Conservation (phyloP, 1,139 yeast species). For the Protomyces gravidus region DNA sequence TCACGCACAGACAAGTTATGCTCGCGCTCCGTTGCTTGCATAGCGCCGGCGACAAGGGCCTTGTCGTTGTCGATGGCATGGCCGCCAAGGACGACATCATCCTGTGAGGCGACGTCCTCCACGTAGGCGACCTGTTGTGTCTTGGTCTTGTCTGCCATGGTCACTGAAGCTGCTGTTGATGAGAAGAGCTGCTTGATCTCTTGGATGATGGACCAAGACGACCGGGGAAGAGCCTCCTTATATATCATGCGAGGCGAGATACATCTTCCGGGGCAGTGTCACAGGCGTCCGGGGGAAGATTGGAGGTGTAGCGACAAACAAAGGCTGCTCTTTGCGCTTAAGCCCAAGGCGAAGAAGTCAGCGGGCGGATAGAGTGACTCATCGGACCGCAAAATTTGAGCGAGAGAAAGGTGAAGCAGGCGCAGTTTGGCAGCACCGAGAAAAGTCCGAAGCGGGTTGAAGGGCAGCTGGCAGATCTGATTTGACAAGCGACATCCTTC, state of each 20-base stretch:
- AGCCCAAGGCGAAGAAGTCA: no score
- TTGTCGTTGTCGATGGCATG: background rate
- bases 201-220: background rate
- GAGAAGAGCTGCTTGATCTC: background rate
- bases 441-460: no score
- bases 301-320: background rate
- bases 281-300: background rate
- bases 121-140: background rate
- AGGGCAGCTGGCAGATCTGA: no score
- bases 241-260: background rate
- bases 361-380: no score
- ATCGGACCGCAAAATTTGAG: no score
- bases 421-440: background rate
- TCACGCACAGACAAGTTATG: constrained; percentile 13
- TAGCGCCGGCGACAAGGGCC: background rate
- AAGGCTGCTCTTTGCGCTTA: background rate
- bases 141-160: background rate
- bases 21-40: constrained; percentile 7
- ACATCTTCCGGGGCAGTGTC: no score
- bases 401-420: background rate
- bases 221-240: background rate
- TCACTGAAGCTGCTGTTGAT: background rate
- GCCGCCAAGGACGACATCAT: background rate
- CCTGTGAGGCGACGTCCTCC: background rate
- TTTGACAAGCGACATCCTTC: no score